Conservation (phyloP, 164 flowering plant genomes). For the Liriodendron chinense region DNA sequence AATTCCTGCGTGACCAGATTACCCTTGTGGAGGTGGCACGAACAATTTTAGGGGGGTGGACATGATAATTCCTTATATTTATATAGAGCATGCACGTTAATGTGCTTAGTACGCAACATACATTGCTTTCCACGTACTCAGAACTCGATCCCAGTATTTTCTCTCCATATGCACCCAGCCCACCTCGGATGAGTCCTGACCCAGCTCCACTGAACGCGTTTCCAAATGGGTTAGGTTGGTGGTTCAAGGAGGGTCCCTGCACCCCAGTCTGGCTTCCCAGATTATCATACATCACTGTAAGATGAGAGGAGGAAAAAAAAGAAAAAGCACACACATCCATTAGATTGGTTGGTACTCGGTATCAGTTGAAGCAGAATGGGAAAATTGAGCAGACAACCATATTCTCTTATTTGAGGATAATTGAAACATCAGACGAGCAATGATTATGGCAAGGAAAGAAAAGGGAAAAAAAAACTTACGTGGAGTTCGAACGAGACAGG, state of each 20-base stretch:
- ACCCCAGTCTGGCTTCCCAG: slow-evolving; percentile 11
- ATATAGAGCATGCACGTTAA: not conserved
- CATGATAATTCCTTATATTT: not conserved
- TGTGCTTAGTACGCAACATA: slow-evolving; percentile 30
- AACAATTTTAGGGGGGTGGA: not conserved
- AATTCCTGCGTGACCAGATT: too few species aligned
- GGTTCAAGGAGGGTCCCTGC: slow-evolving; percentile 33
- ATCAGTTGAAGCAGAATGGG: too few species aligned
- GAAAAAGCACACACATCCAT: too few species aligned
- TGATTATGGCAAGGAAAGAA: too few species aligned
- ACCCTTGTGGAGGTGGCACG: not conserved
- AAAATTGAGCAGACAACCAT: too few species aligned
- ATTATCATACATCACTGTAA: slow-evolving; percentile 54
- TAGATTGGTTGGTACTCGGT: too few species aligned
- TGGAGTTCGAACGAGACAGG: too few species aligned
- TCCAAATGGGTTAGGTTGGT: slow-evolving; percentile 68
- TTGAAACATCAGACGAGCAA: too few species aligned
- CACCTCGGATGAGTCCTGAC: slow-evolving; percentile 75
- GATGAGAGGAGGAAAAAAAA: not conserved
- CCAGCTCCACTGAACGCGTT: slow-evolving; percentile 73
- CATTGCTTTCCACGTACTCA: slow-evolving; percentile 92
- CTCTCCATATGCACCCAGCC: slow-evolving; percentile 88
- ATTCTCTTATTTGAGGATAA: too few species aligned
- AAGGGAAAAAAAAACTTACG: too few species aligned
- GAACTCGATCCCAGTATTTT: slow-evolving; percentile 81